These are phyloP conservation scores for Theileria annulata DNA, from an alignment of 169 alveolate species.

Conservation along the genomic window DNA sequence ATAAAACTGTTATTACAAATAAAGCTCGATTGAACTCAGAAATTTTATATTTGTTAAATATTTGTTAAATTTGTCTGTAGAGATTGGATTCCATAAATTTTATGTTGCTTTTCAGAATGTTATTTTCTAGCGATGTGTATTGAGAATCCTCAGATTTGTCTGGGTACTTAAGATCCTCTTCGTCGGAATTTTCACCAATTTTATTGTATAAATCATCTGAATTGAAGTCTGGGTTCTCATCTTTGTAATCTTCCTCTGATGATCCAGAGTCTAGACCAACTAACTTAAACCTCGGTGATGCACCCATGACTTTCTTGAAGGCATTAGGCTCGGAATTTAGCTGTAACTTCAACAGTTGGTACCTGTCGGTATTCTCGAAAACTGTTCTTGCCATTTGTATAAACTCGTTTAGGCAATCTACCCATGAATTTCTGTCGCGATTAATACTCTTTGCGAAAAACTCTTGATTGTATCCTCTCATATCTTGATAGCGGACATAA, in stretches of 20 bases:
- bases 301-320: conserved; percentile 27
- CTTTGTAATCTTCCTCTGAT: background rate
- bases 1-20: background rate
- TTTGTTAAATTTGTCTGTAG: background rate
- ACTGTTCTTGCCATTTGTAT: conserved; percentile 68
- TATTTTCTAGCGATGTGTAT: background rate
- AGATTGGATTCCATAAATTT: conserved; percentile 26
- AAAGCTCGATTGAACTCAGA: background rate
- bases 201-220: background rate
- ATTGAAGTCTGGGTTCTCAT: background rate
- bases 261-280: background rate
- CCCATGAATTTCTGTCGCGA: conserved; percentile 78
- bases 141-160: background rate
- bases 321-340: conserved; percentile 19
- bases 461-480: conserved; percentile 54
- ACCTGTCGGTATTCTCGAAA: conserved; percentile 20
- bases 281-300: background rate
- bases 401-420: conserved; percentile 81
- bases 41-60: background rate
- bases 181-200: background rate
- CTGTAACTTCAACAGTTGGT: conserved; percentile 12
- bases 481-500: conserved; percentile 77
- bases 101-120: background rate
- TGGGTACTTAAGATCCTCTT: background rate
- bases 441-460: conserved; percentile 75